Percentiles rank a stretch among this genome's conserved stretches.
Conservation (phyloP, 2,329 filamentous ascomycete species). For the Aspergillus quadrilineatus region DNA sequence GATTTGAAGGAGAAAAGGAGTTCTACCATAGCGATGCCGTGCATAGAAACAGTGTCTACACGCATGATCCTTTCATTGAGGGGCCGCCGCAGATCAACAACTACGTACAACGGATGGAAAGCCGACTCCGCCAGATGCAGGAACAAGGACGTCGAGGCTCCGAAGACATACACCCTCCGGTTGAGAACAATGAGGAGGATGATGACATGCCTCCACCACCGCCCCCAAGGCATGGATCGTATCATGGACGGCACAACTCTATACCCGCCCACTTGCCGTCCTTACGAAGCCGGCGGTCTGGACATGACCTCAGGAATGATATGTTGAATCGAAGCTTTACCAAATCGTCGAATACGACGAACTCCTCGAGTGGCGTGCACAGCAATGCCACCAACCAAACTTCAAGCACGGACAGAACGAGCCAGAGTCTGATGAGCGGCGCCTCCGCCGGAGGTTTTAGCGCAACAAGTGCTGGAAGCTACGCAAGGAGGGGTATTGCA, state of each 20-base stretch:
- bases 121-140: conserved; percentile 70
- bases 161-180: conserved; percentile 54
- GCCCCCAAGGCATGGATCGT: conserved; percentile 56
- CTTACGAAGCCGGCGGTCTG: conserved; percentile 48
- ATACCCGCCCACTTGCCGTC: conserved; percentile 40
- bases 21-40: conserved; percentile 60
- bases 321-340: conserved; percentile 77
- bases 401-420: conserved; percentile 73
- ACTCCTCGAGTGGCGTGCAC: conserved; percentile 69
- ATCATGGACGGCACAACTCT: conserved; percentile 45
- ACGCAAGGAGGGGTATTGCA: conserved; percentile 68
- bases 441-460: conserved; percentile 87
- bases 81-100: conserved; percentile 73
- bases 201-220: conserved; percentile 52
- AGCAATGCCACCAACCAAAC: conserved; percentile 65
- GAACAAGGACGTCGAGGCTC: conserved; percentile 44
- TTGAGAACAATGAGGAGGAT: conserved; percentile 39
- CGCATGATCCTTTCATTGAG: conserved; percentile 43
- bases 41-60: conserved; percentile 44
- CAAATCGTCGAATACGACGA: conserved; percentile 81
- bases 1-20: conserved; percentile 58
- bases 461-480: conserved; percentile 90
- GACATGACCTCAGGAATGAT: conserved; percentile 71
- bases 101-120: conserved; percentile 92
- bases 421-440: conserved; percentile 89